Evolutionary conservation across 225 moss, liverwort and hornwort species (phyloP).

Genomic region (Asterella californica): DNA sequence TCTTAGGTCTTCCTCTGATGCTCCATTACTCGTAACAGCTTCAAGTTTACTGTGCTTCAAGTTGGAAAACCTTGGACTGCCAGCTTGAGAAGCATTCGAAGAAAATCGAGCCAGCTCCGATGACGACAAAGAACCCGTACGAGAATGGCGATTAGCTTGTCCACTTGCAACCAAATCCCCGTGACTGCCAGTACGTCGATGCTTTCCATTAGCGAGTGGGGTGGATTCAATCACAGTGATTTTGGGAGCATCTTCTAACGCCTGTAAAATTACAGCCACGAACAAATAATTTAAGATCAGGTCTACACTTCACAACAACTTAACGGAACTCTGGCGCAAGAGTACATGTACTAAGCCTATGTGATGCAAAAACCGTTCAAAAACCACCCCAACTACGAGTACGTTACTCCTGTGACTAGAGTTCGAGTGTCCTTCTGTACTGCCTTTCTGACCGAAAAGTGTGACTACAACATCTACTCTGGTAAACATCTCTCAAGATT

Average conservation of each 20-base stretch:
- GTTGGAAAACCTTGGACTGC: conserved; percentile 21
- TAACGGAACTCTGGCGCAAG: not conserved
- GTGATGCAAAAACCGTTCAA: not conserved
- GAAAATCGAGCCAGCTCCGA: conserved; percentile 48
- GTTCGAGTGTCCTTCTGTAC: not conserved
- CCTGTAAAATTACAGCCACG: conserved; percentile 37
- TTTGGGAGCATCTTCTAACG: conserved; percentile 31
- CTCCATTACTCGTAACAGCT: conserved; percentile 40
- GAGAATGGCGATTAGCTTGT: conserved; percentile 57
- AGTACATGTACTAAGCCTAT: not conserved
- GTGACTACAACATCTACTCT: too few species aligned
- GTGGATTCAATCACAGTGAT: conserved; percentile 32
- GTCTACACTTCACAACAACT: too few species aligned
- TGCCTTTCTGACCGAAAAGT: not conserved
- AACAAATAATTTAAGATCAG: conserved; percentile 20
- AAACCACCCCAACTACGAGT: not conserved
- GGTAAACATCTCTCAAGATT: not conserved
- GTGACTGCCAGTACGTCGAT: conserved; percentile 72
- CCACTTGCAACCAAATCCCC: conserved; percentile 51
- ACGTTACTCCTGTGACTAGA: too few species aligned
- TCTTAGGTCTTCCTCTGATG: conserved; percentile 26
- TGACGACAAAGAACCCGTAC: conserved; percentile 62
- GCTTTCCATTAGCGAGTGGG: conserved; percentile 50
- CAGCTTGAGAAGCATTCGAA: conserved; percentile 41
- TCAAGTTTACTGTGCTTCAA: conserved; percentile 26